Evolutionary conservation across 306 rosid genomes (phyloP), one percentile per base, ranked within the genome.

Genomic region (Cucumis sativus): DNA sequence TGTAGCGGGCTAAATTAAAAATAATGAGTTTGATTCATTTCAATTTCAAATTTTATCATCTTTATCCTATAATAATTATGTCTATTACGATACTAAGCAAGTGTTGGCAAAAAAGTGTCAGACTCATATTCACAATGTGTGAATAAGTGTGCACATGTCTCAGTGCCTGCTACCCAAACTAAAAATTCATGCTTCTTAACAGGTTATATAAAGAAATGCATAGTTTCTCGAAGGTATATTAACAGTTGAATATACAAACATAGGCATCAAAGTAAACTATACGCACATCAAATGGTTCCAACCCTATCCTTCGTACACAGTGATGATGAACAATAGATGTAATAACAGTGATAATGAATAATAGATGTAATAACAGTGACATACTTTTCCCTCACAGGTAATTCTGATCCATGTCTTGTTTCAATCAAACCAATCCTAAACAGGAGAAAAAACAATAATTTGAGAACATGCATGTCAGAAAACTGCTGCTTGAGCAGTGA

Each of bases 331-430:
- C 12, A 56, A 33, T 3, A 81, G 1, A 76, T 56, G 40, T 75
- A 45, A 80, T 0, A 77, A 65, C 76, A 28, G 54, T 66, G 54
- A 82, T 23, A 23, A 23, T 23, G 70, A 80, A 40, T 8, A 56
- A 33, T 3, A 81, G 1, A 76, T 56, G 40, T 75, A 45, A 80
- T 0, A 77, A 65, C 76, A 28, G 54, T 66, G 35, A 82, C 96
- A 77, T 84, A 92, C 98, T 87, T 90, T 74, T 92, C 95, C 77
- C 83, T 82, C 18, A 76, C 52, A 52, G 91, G 85, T 77, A 89
- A 81, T 28, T 88, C 91, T 35, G 91, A 83, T 41, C 87, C 89
- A 49, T 52, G 93, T 87, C 88, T 90, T 79, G 79, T 81, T 86
- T 82, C 89, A 23, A 77, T 62, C 61, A 79, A 73, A 60, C 84